Conservation (phyloP, 345 rosid species). For the Salix exigua region DNA sequence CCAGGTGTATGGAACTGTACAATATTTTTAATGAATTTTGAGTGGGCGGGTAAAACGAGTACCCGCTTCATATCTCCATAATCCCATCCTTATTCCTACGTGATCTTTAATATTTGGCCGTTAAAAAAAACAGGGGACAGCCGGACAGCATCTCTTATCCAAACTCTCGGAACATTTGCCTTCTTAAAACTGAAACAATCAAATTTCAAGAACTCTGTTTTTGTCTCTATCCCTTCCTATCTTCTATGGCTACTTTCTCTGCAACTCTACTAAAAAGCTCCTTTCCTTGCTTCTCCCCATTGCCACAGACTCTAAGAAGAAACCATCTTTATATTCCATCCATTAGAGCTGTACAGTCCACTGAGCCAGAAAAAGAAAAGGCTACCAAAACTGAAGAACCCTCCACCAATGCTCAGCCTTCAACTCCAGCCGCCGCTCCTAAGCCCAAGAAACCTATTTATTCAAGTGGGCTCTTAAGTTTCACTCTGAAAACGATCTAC, state of each 20-base stretch:
- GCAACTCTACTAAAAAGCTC: conserved; percentile 37
- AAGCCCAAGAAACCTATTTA: conserved; percentile 74
- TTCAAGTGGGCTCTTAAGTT: conserved; percentile 54
- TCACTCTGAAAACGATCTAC: too few relatives aligned
- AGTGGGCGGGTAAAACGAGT: too few relatives aligned
- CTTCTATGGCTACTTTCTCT: conserved; percentile 56
- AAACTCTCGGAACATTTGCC: too few relatives aligned
- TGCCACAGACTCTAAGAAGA: conserved; percentile 22
- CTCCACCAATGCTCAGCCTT: conserved; percentile 27
- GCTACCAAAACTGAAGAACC: conserved; percentile 31
- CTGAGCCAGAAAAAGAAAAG: conserved; percentile 54
- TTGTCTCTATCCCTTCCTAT: background rate
- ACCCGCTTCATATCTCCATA: too few relatives aligned
- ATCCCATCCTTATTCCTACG: too few relatives aligned
- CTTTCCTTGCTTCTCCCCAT: conserved; percentile 28
- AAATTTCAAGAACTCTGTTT: too few relatives aligned
- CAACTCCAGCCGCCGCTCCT: conserved; percentile 32
- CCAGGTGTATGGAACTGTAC: too few relatives aligned
- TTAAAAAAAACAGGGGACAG: too few relatives aligned
- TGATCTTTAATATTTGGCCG: too few relatives aligned
- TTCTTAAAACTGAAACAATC: too few relatives aligned
- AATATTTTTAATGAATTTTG: too few relatives aligned
- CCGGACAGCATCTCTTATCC: too few relatives aligned
- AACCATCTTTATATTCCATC: background rate
- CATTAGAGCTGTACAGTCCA: conserved; percentile 32